A percentile compares a stretch with the other conserved stretches of the same genome.
phyloP scores from a whole-genome alignment of 805 yeast species.

The Teunomyces lycoperdinae region DNA sequence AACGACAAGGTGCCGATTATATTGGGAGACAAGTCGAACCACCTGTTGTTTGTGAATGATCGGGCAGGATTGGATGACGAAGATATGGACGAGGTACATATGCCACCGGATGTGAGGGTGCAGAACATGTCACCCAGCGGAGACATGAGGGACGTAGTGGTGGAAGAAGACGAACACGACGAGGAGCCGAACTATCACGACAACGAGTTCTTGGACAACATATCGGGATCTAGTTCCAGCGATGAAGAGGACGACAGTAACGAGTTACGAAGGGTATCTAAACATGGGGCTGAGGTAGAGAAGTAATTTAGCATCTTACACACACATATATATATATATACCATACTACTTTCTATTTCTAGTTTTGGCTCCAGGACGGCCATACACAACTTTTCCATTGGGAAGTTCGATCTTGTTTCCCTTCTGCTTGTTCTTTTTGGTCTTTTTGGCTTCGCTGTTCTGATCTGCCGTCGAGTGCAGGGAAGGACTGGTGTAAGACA shows the following conservation, averaged over 20 bases:
- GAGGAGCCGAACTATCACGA: slow-evolving; percentile 24
- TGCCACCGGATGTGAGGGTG: slow-evolving; percentile 18
- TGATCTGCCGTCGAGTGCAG: slow-evolving; percentile 25
- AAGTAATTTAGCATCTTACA: slow-evolving; percentile 1
- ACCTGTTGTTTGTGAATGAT: slow-evolving; percentile 29
- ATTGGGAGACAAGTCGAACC: slow-evolving; percentile 35
- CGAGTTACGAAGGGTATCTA: slow-evolving; percentile 38
- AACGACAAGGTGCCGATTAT: slow-evolving; percentile 23
- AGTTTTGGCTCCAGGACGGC: slow-evolving; percentile 15
- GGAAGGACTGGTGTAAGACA: slow-evolving; percentile 12
- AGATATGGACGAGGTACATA: slow-evolving; percentile 18
- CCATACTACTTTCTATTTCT: slow-evolving; percentile 4
- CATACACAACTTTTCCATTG: slow-evolving; percentile 56
- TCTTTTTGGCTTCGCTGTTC: slow-evolving; percentile 16
- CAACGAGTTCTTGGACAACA: slow-evolving; percentile 33
- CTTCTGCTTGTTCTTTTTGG: slow-evolving; percentile 30
- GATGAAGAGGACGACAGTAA: slow-evolving; percentile 35
- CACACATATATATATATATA: no score
- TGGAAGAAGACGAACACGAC: slow-evolving; percentile 24
- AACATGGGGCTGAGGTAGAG: slow-evolving; percentile 5
- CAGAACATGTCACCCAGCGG: slow-evolving; percentile 35
- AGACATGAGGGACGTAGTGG: slow-evolving; percentile 12
- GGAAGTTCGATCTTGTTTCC: slow-evolving; percentile 53
- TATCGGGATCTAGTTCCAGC: slow-evolving; percentile 46
- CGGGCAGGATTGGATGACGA: slow-evolving; percentile 16